Conservation (phyloP, 176 grass and related monocot species). For the Aegilops tauschii region DNA sequence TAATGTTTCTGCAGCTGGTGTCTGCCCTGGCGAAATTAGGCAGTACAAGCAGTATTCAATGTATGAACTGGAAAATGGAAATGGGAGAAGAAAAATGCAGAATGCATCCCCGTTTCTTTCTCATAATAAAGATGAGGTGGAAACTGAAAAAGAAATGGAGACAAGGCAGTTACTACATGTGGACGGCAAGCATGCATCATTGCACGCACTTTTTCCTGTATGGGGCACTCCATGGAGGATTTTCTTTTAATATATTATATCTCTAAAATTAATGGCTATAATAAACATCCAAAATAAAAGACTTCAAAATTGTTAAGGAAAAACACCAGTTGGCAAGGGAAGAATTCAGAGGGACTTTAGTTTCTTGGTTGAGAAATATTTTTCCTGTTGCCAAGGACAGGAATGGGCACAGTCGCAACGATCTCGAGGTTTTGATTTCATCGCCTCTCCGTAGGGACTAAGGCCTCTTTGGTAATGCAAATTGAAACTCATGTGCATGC, state of each 20-base stretch:
- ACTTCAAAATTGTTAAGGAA: background rate
- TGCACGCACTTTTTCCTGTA: constrained; percentile 25
- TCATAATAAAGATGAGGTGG: background rate
- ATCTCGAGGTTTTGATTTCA: background rate
- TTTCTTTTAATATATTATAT: background rate
- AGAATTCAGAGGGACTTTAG: background rate
- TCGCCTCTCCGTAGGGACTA: background rate
- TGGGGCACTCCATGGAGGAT: constrained; percentile 5
- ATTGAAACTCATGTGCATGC: constrained; percentile 3
- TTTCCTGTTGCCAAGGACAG: background rate
- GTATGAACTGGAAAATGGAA: constrained; percentile 20
- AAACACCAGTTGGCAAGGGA: background rate
- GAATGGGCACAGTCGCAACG: background rate
- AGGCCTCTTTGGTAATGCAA: background rate
- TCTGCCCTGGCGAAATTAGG: constrained; percentile 26
- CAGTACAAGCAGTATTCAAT: constrained; percentile 43
- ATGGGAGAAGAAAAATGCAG: background rate
- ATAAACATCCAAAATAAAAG: background rate
- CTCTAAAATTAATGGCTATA: background rate
- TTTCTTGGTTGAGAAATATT: background rate
- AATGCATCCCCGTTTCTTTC: background rate
- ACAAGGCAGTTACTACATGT: constrained; percentile 7
- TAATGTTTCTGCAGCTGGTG: constrained; percentile 53
- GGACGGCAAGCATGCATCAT: constrained; percentile 17
- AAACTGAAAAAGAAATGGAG: background rate